Evolutionary conservation across 2,329 filamentous ascomycete genomes (phyloP).

Genomic region (Venturia nashicola): DNA sequence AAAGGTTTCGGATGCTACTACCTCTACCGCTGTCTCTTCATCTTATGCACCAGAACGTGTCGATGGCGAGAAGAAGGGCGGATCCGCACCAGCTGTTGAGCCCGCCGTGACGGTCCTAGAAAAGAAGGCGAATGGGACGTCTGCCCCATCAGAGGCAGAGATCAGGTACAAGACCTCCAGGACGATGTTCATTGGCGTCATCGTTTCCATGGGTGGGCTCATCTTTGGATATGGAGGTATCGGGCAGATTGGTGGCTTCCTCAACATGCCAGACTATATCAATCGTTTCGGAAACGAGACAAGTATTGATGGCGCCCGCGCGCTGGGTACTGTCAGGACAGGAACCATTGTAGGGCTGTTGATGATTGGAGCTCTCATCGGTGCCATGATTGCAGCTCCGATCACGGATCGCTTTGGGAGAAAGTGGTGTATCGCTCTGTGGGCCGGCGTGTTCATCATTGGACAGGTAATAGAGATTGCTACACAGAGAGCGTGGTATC

Average conservation of each 20-base stretch:
- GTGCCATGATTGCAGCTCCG: slow-evolving; percentile 28
- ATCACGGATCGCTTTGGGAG: slow-evolving; percentile 42
- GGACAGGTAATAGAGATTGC: slow-evolving; percentile 32
- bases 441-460: slow-evolving; percentile 30
- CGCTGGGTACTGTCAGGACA: slow-evolving; percentile 22
- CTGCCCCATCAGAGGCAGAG: background rate
- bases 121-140: background rate
- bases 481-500: slow-evolving; percentile 26
- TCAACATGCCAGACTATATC: slow-evolving; percentile 9
- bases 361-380: slow-evolving; percentile 28
- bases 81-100: background rate
- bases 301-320: slow-evolving; percentile 21
- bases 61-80: background rate
- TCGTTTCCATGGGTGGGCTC: slow-evolving; percentile 7
- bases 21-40: background rate
- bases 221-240: slow-evolving; percentile 10
- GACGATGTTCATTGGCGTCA: background rate
- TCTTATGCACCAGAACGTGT: background rate
- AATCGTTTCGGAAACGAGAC: background rate
- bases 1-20: background rate
- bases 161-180: background rate
- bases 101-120: background rate
- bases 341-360: slow-evolving; percentile 8
- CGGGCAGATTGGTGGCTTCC: slow-evolving; percentile 7
- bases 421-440: slow-evolving; percentile 34